Evolutionary conservation across 345 rosid genomes (phyloP).

Genomic region (Syzygium jambos): DNA sequence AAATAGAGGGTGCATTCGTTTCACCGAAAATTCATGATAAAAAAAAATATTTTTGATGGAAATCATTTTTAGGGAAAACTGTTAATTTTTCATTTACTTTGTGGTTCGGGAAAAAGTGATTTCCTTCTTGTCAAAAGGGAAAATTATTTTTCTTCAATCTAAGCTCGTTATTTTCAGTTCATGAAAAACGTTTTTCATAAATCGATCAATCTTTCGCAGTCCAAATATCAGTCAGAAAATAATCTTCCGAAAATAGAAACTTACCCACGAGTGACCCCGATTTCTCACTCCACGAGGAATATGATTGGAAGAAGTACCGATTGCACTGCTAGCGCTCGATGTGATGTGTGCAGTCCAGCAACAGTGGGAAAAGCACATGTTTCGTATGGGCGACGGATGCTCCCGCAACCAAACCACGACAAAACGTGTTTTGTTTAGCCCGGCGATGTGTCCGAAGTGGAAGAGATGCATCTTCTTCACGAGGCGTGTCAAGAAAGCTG

Average conservation of each 20-base stretch:
- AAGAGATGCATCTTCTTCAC: not conserved
- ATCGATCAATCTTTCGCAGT: not conserved
- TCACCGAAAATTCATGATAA: not conserved
- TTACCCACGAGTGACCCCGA: too few species aligned
- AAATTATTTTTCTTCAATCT: not conserved
- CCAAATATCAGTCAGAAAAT: not conserved
- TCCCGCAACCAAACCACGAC: not conserved
- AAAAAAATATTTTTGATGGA: not conserved
- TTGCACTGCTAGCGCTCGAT: not conserved
- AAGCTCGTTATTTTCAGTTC: too few species aligned
- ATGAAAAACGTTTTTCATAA: not conserved
- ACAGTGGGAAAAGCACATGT: not conserved
- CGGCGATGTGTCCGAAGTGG: not conserved
- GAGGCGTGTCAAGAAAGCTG: not conserved
- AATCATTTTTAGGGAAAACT: not conserved
- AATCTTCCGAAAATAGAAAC: not conserved
- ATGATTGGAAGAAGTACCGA: not conserved
- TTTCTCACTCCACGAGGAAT: not conserved
- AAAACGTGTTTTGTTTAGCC: not conserved
- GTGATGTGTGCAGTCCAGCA: not conserved
- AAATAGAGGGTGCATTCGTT: not conserved
- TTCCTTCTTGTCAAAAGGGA: not conserved
- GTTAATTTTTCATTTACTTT: not conserved
- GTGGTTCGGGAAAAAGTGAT: not conserved
- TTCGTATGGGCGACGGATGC: not conserved